phyloP scores from a whole-genome alignment of 2,329 filamentous ascomycete species.

The Chaetomium globosum region DNA sequence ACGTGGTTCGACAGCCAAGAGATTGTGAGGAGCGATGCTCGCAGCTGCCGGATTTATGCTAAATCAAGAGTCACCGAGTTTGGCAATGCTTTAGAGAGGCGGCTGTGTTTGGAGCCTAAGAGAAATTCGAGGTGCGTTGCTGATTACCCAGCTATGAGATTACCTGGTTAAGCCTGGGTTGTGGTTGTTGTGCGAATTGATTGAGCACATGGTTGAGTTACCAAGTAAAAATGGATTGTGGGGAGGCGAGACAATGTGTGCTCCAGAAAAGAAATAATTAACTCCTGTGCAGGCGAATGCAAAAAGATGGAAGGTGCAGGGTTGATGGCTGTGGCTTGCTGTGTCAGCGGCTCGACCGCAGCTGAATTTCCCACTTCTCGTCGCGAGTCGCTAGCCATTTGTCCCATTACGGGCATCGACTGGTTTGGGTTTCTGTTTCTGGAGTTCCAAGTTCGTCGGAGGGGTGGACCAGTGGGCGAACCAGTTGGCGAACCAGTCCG shows the following conservation, averaged over 20 bases:
- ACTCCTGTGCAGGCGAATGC: background rate
- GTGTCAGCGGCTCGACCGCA: background rate
- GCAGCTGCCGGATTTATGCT: constrained; percentile 38
- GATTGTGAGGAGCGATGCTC: constrained; percentile 34
- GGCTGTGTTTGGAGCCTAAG: background rate
- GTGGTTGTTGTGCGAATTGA: background rate
- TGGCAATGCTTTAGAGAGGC: constrained; percentile 23
- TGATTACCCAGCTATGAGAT: background rate
- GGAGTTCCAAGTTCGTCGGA: background rate
- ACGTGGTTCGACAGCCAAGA: constrained; percentile 32
- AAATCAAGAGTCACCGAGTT: constrained; percentile 33
- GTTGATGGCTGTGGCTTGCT: background rate
- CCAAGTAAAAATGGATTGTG: background rate
- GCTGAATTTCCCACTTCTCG: background rate
- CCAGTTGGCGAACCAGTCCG: background rate
- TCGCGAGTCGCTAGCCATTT: too few relatives aligned
- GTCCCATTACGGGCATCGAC: background rate
- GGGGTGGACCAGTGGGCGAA: background rate
- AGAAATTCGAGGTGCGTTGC: background rate
- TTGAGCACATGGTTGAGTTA: background rate
- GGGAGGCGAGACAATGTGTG: background rate
- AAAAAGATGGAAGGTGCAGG: background rate
- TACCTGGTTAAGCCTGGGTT: background rate
- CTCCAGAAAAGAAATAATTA: background rate
- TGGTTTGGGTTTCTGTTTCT: background rate